Evolutionary conservation across 73 alveolate species (phyloP).

Genomic region (Paramecium caudatum): DNA sequence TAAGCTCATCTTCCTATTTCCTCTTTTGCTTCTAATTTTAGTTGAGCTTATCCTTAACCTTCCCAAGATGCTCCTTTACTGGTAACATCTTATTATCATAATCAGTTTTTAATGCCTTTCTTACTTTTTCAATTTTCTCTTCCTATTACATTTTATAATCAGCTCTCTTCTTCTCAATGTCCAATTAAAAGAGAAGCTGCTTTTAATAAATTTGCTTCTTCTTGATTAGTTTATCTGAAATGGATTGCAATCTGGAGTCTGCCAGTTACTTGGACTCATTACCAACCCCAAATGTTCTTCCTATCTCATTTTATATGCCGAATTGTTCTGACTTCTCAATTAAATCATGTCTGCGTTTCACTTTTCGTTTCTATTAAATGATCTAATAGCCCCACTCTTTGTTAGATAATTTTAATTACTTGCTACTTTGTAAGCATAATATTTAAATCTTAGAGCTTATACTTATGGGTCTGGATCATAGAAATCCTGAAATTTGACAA

Average conservation of each 20-base stretch:
- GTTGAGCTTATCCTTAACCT: not conserved
- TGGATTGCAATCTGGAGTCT: conserved; percentile 7
- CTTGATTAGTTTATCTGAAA: conserved; percentile 10
- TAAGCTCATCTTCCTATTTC: conserved; percentile 1
- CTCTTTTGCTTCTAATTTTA: not conserved
- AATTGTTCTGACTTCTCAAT: conserved; percentile 29
- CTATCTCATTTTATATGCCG: conserved; percentile 44
- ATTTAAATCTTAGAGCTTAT: conserved; percentile 26
- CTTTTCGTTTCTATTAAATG: not conserved
- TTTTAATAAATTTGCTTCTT: conserved; percentile 16
- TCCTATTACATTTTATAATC: conserved; percentile 27
- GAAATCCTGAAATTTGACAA: conserved; percentile 30
- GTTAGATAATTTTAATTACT: not conserved
- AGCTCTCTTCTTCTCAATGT: conserved; percentile 32
- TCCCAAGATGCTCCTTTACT: conserved; percentile 38
- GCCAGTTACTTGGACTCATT: not conserved
- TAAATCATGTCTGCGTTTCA: conserved; percentile 55
- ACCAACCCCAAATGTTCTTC: conserved; percentile 58
- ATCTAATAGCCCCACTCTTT: conserved; percentile 63
- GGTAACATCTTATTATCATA: conserved; percentile 25
- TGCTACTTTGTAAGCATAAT: conserved; percentile 60
- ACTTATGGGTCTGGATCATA: conserved; percentile 54
- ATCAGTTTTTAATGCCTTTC: conserved; percentile 34
- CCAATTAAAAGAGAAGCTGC: not conserved
- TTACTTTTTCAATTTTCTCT: conserved; percentile 12